Conservation (phyloP, 1,139 yeast genomes). For the Groenewaldozyma auringiensis region DNA sequence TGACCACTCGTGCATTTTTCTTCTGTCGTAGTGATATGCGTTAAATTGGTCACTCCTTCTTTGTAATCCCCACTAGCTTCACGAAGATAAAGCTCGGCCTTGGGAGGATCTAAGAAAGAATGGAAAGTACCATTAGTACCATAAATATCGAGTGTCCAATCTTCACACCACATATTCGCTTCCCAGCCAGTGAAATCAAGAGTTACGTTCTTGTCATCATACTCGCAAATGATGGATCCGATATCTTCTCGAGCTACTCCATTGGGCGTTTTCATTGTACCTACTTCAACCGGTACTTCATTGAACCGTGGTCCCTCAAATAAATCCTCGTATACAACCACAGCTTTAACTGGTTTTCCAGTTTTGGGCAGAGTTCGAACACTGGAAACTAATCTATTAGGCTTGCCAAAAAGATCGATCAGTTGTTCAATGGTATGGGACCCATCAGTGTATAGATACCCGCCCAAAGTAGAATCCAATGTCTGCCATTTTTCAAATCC, state of each 20-base stretch:
- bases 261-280: constrained; percentile 6
- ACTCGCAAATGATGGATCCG: constrained; percentile 9
- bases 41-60: constrained; percentile 4
- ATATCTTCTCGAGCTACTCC: constrained; percentile 9
- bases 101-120: constrained; percentile 8
- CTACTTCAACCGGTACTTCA: constrained; percentile 10
- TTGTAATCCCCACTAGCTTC: constrained; percentile 8
- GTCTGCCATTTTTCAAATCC: constrained; percentile 10
- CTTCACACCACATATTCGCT: constrained; percentile 10
- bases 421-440: constrained; percentile 11
- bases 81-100: constrained; percentile 5
- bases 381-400: constrained; percentile 9
- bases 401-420: constrained; percentile 9
- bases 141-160: constrained; percentile 10
- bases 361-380: constrained; percentile 8
- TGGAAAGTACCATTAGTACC: constrained; percentile 12
- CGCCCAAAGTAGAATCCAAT: constrained; percentile 10
- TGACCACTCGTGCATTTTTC: constrained; percentile 4
- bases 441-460: constrained; percentile 12
- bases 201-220: constrained; percentile 4
- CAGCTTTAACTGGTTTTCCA: constrained; percentile 9
- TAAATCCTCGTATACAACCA: constrained; percentile 7
- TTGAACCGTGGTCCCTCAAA: constrained; percentile 8
- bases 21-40: not conserved
- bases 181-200: constrained; percentile 12